Evolutionary conservation across 441 rosid species (phyloP), one percentile per base, ranked within the genome.

Genomic region (Melastoma candidum): DNA sequence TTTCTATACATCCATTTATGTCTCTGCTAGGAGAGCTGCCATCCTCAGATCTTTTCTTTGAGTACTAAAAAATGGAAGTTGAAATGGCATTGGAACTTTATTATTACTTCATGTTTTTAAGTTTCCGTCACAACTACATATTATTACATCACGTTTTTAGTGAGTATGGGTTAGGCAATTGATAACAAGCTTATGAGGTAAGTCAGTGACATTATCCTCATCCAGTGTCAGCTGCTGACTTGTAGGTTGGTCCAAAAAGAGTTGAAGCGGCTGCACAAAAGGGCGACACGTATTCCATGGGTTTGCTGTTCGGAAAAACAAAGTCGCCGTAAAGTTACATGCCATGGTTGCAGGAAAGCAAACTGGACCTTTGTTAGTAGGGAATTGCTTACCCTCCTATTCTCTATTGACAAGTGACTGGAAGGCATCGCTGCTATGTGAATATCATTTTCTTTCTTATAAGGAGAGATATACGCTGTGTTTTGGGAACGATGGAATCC

Each of bases 271-370:
- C 98, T 26, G 79, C 76, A 39, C 66, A 74, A 68, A 81, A 81
- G 63, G 93, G 95, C 66, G 66, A 81, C 63, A 72, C 83, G 0
- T 83, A 90, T 82, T 85, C 98, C 2, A 47, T 83, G 78, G 63
- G 71, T 49, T 65, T 90, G 54, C 68, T 90, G 45, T 81, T 85
- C 25, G 93, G 90, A 49, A 78, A 81, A 64, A 77, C 74, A 61
- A 85, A 90, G 71, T 71, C 84, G 58, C 66, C 73, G 61, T 90
- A 69, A 79, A 25, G 12, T 44, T 27, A 53, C 22, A 26, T 22
- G 11, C 51, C 36, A 3, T 29, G 7, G 3, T 29, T 17, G 22
- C 22, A 17, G 22, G 22, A 17, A 17, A 17, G 22, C 22, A 17
- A 17, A 17, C 22, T 17, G 22, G 22, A 17, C 36, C 36, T 6